Evolutionary conservation across 2,329 filamentous ascomycete genomes (phyloP).

Genomic region (Stachybotrys chlorohalonatus): DNA sequence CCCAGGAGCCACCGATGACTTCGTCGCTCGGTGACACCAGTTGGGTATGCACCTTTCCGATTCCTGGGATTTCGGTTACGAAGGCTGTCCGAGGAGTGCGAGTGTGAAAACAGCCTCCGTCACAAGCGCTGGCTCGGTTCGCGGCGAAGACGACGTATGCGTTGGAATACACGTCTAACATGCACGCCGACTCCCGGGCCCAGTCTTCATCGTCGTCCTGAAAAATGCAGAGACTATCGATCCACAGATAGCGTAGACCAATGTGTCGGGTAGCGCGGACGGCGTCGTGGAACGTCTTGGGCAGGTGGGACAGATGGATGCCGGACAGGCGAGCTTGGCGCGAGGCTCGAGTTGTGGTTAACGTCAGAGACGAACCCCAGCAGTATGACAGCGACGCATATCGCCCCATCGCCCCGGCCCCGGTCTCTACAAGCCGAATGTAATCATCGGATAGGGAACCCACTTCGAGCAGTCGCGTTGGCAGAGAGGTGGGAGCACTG

Average conservation of each 20-base stretch:
- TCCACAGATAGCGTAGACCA: not conserved
- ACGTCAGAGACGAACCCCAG: not conserved
- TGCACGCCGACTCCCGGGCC: not conserved
- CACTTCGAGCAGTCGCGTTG: not conserved
- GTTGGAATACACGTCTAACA: not conserved
- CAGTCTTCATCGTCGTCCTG: not conserved
- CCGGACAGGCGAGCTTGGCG: not conserved
- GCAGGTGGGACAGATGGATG: not conserved
- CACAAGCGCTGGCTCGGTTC: not conserved
- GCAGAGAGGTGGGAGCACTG: not conserved
- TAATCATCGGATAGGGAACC: not conserved
- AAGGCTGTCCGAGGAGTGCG: not conserved
- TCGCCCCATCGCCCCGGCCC: not conserved
- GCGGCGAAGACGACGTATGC: slow-evolving; percentile 1
- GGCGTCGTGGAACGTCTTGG: not conserved
- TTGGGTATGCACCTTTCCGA: not conserved
- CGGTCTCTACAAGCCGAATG: not conserved
- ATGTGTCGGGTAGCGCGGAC: not conserved
- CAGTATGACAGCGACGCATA: slow-evolving; percentile 1
- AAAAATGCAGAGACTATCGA: slow-evolving; percentile 1
- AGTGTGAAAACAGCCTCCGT: not conserved
- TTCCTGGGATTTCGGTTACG: not conserved
- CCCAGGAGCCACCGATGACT: too few species aligned
- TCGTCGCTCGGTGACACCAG: not conserved
- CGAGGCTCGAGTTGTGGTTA: not conserved